Evolutionary conservation across 495 filamentous ascomycete genomes (phyloP).

Genomic region (Gamarada debralockiae): DNA sequence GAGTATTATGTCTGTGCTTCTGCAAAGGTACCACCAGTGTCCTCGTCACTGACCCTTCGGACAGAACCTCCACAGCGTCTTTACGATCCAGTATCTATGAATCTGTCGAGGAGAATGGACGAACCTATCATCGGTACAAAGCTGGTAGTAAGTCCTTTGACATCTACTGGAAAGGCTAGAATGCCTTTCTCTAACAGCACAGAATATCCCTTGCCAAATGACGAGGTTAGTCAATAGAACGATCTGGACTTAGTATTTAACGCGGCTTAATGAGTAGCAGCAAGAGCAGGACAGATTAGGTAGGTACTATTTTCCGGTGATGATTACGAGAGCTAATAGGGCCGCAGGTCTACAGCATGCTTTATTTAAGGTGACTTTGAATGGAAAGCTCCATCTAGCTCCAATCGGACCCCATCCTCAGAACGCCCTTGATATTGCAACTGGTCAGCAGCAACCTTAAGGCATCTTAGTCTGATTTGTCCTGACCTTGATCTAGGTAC

Average conservation of each 20-base stretch:
- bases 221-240: neutral
- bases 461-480: too few species aligned
- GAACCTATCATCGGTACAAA: slow-evolving; percentile 7
- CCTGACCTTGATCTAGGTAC: too few species aligned
- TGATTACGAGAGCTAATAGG: too few species aligned
- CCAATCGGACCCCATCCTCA: slow-evolving; percentile 17
- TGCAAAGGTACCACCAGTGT: too few species aligned
- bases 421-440: slow-evolving; percentile 23
- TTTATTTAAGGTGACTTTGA: slow-evolving; percentile 4
- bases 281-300: neutral
- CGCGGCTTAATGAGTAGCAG: neutral
- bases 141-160: neutral
- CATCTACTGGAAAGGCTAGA: too few species aligned
- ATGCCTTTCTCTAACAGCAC: neutral
- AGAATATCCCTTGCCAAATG: neutral
- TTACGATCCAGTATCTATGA: slow-evolving; percentile 3
- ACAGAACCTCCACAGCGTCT: slow-evolving; percentile 1
- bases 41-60: too few species aligned
- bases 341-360: slow-evolving; percentile 6
- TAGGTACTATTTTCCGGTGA: too few species aligned
- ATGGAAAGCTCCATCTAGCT: slow-evolving; percentile 15
- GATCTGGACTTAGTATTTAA: neutral
- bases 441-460: too few species aligned
- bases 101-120: slow-evolving; percentile 5
- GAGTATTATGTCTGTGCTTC: too few species aligned